Conservation (phyloP, 2,329 filamentous ascomycete genomes). For the Calonectria crousiana region DNA sequence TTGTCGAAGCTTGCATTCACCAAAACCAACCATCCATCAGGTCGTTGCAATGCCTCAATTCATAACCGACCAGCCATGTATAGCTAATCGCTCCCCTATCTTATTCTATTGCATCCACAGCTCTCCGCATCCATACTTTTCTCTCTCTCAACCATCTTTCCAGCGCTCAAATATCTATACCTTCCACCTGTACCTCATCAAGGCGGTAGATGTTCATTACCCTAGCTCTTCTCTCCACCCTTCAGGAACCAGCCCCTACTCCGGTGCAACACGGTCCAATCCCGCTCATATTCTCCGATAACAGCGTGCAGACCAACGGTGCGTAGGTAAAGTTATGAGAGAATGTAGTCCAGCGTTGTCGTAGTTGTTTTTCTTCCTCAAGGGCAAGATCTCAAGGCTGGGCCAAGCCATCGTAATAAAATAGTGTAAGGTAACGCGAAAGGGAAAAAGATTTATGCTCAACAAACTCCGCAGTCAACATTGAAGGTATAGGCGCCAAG, state of each 20-base stretch:
- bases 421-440: constrained; percentile 9
- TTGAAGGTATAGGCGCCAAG: constrained; percentile 12
- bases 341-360: background rate
- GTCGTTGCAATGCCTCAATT: constrained; percentile 1
- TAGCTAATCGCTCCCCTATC: background rate
- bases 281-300: constrained; percentile 8
- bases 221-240: background rate
- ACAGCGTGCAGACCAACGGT: background rate
- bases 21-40: background rate
- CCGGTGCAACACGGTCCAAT: background rate
- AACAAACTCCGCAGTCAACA: constrained; percentile 9
- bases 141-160: background rate
- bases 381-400: constrained; percentile 1
- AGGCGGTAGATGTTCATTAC: background rate
- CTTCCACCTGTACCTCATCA: background rate
- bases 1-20: background rate
- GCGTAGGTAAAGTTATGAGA: background rate
- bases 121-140: background rate
- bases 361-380: background rate
- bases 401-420: constrained; percentile 11
- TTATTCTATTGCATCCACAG: background rate
- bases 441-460: constrained; percentile 25
- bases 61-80: constrained; percentile 2
- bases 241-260: constrained; percentile 27
- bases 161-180: background rate